These are phyloP conservation scores for Aureobasidium sp. DNA, from an alignment of 2,329 filamentous ascomycete species.

Conservation along the genomic window DNA sequence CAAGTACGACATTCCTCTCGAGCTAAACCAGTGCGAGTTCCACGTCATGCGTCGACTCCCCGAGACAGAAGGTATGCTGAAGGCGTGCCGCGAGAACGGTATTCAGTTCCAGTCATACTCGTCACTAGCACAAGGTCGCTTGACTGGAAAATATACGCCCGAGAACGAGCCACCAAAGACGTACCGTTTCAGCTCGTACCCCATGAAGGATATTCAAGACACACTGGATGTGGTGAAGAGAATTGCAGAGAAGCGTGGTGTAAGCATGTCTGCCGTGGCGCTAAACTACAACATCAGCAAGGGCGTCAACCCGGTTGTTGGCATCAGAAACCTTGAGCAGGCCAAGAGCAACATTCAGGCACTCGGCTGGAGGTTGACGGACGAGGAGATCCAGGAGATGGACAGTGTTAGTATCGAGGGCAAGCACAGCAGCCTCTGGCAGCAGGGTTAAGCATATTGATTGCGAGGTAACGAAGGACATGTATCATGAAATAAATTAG, in stretches of 20 bases:
- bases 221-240: conserved; percentile 31
- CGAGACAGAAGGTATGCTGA: conserved; percentile 35
- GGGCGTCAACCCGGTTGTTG: conserved; percentile 38
- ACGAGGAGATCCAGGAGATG: conserved; percentile 37
- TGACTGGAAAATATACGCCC: conserved; percentile 36
- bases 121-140: conserved; percentile 34
- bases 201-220: conserved; percentile 38
- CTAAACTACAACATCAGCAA: conserved; percentile 42
- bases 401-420: conserved; percentile 37
- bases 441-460: conserved; percentile 31
- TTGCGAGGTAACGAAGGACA: not conserved
- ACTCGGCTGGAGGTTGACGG: conserved; percentile 37
- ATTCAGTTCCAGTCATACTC: conserved; percentile 40
- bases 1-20: conserved; percentile 34
- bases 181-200: conserved; percentile 37
- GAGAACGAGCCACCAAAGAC: conserved; percentile 33
- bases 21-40: conserved; percentile 42
- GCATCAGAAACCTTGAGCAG: conserved; percentile 37
- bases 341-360: conserved; percentile 34
- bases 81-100: conserved; percentile 34
- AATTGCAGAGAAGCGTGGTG: conserved; percentile 32
- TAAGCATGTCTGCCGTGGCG: conserved; percentile 34
- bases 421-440: conserved; percentile 34
- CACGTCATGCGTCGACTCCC: conserved; percentile 37
- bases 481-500: not conserved